Evolutionary conservation across 2,329 filamentous ascomycete species (phyloP), one percentile per base, ranked within the genome.

Genomic region (Sporothrix luriei): DNA sequence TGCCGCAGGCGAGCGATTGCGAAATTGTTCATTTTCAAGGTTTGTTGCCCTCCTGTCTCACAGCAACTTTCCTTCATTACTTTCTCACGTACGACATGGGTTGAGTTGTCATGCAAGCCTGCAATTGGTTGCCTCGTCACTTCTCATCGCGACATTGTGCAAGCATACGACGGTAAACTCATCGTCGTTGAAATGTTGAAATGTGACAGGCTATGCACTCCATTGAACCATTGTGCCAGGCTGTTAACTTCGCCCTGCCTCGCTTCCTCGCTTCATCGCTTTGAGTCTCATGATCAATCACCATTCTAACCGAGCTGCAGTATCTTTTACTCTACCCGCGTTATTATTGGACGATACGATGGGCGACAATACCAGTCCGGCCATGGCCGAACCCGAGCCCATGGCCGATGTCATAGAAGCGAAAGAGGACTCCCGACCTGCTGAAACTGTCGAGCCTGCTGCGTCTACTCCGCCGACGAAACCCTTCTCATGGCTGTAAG

Each of bases 401-500:
- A 21, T 38, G 26, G 62, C 46, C 11, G 46, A 38, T 24, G 43
- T 21, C 26, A 51, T 51, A 5, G 26, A 65, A 10, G 46, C 62
- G 11, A 33, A 38, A 24, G 46, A 51, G 7, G 62, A 33, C 26
- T 16, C 62, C 6, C 11, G 14, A 19, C 55, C 33, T 14, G 55
- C 33, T 33, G 33, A 33, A 9, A 5, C 33, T 33, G 33, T 33
- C 33, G 40, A 13, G 40, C 40, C 40, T 43, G 40, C 40, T 43
- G 13, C 51, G 21, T 10, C n/a, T 13, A 9, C 24, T 10, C 10
- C 21, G 26, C 21, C 51, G 51, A 26, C 49, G 11, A 70, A 70
- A 26, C 68, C 51, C 4, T 78, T 77, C 59, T 77, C 76, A 9
- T 78, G 76, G 76, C 74, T 78, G 76, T 77, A 72, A 5, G 52